phyloP scores from a whole-genome alignment of 2,329 filamentous ascomycete species.

The Bipolaris cookei region DNA sequence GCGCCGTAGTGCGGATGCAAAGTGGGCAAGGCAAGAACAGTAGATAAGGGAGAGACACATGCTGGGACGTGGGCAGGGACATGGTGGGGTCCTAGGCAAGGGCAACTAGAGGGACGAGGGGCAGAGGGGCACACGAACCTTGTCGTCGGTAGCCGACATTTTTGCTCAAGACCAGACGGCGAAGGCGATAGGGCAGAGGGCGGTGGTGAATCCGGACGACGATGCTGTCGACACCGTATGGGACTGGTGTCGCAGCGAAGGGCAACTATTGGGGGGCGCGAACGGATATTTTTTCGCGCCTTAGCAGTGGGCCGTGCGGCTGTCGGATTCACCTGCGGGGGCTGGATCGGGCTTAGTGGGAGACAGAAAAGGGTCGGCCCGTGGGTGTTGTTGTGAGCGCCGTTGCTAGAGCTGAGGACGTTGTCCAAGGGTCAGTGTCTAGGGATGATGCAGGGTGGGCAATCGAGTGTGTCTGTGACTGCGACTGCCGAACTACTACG shows the following conservation, averaged over 20 bases:
- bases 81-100: slow-evolving; percentile 19
- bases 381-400: slow-evolving; percentile 32
- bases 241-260: slow-evolving; percentile 30
- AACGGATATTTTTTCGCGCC: slow-evolving; percentile 31
- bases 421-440: slow-evolving; percentile 11
- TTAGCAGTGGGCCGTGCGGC: slow-evolving; percentile 23
- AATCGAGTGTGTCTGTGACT: slow-evolving; percentile 11
- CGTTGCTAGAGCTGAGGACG: slow-evolving; percentile 14
- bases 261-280: slow-evolving; percentile 18
- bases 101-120: slow-evolving; percentile 18
- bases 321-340: slow-evolving; percentile 30
- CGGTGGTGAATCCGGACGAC: slow-evolving; percentile 22
- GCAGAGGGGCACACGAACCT: slow-evolving; percentile 47
- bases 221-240: slow-evolving; percentile 29
- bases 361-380: slow-evolving; percentile 46
- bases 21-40: neutral
- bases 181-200: slow-evolving; percentile 10
- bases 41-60: slow-evolving; percentile 3
- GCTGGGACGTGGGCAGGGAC: slow-evolving; percentile 16
- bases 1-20: slow-evolving; percentile 1
- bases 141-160: slow-evolving; percentile 49
- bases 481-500: slow-evolving; percentile 12
- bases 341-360: slow-evolving; percentile 34
- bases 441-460: slow-evolving; percentile 8
- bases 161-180: slow-evolving; percentile 26